Percentiles rank a stretch among this genome's conserved stretches.
Evolutionary conservation across 306 rosid species (phyloP).

Genomic region (Cyamopsis tetragonoloba): DNA sequence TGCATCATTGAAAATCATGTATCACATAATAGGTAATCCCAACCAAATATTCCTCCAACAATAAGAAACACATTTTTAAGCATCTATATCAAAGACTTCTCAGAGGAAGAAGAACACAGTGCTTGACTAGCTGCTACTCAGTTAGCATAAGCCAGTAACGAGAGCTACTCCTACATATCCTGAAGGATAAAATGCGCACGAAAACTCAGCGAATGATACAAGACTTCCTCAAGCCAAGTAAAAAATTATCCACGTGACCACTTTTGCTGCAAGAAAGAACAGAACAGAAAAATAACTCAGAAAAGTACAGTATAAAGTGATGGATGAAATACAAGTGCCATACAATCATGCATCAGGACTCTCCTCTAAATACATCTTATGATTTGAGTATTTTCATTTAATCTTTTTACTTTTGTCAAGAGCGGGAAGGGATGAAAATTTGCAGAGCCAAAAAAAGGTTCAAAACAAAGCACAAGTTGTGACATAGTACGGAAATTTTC

Average conservation of each 20-base stretch:
- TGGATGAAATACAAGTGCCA: not conserved
- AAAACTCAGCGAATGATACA: constrained; percentile 25
- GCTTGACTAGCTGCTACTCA: constrained; percentile 15
- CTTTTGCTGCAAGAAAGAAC: constrained; percentile 24
- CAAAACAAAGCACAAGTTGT: not conserved
- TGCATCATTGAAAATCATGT: not conserved
- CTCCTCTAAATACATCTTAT: not conserved
- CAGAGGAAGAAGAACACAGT: constrained; percentile 16
- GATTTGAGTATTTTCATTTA: not conserved
- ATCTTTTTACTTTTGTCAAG: not conserved
- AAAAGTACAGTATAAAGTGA: not conserved
- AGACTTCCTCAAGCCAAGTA: constrained; percentile 13
- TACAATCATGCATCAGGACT: not conserved
- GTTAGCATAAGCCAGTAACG: constrained; percentile 16
- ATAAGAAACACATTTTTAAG: constrained; percentile 21
- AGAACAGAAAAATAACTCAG: constrained; percentile 1
- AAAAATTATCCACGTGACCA: constrained; percentile 9
- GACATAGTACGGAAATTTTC: no score
- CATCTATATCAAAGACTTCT: constrained; percentile 9
- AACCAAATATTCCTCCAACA: constrained; percentile 14
- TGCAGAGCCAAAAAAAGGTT: not conserved
- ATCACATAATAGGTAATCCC: constrained; percentile 18
- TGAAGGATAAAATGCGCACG: constrained; percentile 26
- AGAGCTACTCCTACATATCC: constrained; percentile 31
- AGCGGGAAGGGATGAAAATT: not conserved